phyloP scores from a whole-genome alignment of 192 early-diverging fungal genomes.

The Dimargaris cristalligena region DNA sequence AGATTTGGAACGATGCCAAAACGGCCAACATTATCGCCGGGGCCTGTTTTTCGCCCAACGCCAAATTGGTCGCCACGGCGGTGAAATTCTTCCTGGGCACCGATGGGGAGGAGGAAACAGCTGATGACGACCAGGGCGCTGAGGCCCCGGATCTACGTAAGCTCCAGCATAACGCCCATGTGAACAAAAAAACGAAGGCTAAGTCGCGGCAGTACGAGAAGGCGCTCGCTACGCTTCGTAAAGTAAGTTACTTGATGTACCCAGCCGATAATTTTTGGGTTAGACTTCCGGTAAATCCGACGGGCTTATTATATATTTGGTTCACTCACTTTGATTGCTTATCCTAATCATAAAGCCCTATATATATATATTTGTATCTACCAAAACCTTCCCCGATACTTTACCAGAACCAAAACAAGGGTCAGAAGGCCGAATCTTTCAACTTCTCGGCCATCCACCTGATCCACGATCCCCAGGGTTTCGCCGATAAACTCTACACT shows the following conservation, averaged over 20 bases:
- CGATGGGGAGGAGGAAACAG: too few relatives aligned
- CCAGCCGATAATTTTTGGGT: too few relatives aligned
- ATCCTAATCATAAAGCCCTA: too few relatives aligned
- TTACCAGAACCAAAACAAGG: slow-evolving; percentile 46
- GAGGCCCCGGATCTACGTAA: slow-evolving; percentile 43
- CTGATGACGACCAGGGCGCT: slow-evolving; percentile 28
- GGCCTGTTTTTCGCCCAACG: slow-evolving; percentile 80
- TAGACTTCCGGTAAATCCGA: too few relatives aligned
- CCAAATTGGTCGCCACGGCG: slow-evolving; percentile 86
- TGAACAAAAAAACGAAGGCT: slow-evolving; percentile 79
- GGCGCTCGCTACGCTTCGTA: slow-evolving; percentile 52
- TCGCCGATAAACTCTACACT: slow-evolving; percentile 87
- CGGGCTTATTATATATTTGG: too few relatives aligned
- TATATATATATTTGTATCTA: too few relatives aligned
- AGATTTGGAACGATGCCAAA: slow-evolving; percentile 96
- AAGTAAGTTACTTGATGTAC: too few relatives aligned
- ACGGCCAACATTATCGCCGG: slow-evolving; percentile 97
- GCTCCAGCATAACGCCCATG: slow-evolving; percentile 57
- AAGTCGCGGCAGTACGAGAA: slow-evolving; percentile 60
- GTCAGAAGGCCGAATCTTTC: slow-evolving; percentile 50
- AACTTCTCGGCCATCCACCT: slow-evolving; percentile 91
- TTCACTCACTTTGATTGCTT: too few relatives aligned
- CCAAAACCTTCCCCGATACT: too few relatives aligned
- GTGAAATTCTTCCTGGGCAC: slow-evolving; percentile 86
- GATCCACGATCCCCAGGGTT: slow-evolving; percentile 95